Conservation (phyloP, 495 filamentous ascomycete species). For the Bryoglossum gracile region DNA sequence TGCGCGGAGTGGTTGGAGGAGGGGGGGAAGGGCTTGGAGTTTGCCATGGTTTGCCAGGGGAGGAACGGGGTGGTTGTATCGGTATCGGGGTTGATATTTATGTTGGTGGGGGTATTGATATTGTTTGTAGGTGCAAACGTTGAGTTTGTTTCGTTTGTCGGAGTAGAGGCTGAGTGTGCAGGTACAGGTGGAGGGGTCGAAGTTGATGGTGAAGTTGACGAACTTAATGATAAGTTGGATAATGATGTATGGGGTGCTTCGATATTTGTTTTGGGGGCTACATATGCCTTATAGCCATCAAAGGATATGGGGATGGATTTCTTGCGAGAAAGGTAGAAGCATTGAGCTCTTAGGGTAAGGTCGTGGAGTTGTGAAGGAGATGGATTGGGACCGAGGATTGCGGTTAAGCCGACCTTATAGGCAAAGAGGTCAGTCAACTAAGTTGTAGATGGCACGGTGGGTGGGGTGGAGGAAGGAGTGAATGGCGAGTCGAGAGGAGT, state of each 20-base stretch:
- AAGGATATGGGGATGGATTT: constrained; percentile 22
- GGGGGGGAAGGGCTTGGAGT: no score
- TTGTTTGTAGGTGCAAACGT: background rate
- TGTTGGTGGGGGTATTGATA: background rate
- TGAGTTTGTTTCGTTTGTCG: background rate
- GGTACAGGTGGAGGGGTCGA: background rate
- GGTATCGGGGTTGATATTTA: background rate
- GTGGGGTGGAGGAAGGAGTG: background rate
- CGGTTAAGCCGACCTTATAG: constrained; percentile 24
- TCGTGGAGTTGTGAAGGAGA: constrained; percentile 35
- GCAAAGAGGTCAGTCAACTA: background rate
- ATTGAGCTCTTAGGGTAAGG: constrained; percentile 38
- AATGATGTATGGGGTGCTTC: no score
- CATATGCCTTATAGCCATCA: constrained; percentile 23
- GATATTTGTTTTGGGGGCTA: constrained; percentile 13
- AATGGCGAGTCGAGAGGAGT: no score
- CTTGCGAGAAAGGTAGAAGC: constrained; percentile 37
- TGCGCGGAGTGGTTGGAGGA: background rate
- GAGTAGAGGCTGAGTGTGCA: no score
- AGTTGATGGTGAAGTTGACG: constrained; percentile 1
- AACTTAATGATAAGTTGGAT: no score
- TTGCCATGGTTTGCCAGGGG: no score
- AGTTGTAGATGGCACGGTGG: background rate
- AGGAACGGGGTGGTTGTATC: no score
- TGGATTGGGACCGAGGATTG: constrained; percentile 37